These are phyloP conservation scores for Trichoderma sp. DNA, from an alignment of 2,329 filamentous ascomycete species.

Conservation along the genomic window DNA sequence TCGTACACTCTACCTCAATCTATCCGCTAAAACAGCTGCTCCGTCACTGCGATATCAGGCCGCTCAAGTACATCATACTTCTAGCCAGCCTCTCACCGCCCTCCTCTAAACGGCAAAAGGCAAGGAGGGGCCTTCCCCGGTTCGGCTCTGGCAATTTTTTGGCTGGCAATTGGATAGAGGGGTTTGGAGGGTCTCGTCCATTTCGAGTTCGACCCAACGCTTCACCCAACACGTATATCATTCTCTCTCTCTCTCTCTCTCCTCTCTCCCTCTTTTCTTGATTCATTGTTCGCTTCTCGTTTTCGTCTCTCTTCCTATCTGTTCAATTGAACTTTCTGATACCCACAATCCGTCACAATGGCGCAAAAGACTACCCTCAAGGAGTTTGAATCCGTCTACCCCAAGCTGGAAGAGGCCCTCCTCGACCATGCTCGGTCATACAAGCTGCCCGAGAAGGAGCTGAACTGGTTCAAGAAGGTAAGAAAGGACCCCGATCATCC, in stretches of 20 bases:
- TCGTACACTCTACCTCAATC: neutral
- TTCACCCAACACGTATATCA: constrained; percentile 15
- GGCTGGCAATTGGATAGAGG: constrained; percentile 14
- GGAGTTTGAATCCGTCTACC: constrained; percentile 90
- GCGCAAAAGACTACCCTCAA: constrained; percentile 74
- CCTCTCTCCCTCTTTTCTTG: neutral
- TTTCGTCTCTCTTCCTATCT: neutral
- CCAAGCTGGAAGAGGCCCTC: constrained; percentile 80
- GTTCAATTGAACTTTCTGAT: neutral
- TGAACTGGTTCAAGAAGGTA: constrained; percentile 87
- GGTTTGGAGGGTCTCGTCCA: constrained; percentile 9
- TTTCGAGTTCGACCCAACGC: constrained; percentile 13
- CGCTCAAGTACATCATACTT: neutral
- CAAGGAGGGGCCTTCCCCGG: constrained; percentile 9
- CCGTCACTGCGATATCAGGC: neutral
- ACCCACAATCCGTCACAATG: constrained; percentile 46
- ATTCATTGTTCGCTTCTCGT: neutral
- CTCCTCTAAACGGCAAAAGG: neutral
- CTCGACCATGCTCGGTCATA: constrained; percentile 77
- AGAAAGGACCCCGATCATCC: neutral
- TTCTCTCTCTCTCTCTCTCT: neutral
- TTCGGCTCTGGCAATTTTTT: constrained; percentile 15
- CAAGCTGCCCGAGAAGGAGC: constrained; percentile 77
- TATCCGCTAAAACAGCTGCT: neutral
- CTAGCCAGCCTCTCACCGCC: constrained; percentile 7